Evolutionary conservation across 2,329 filamentous ascomycete genomes (phyloP), one percentile per base, ranked within the genome.

Genomic region (Beauveria asiatica): DNA sequence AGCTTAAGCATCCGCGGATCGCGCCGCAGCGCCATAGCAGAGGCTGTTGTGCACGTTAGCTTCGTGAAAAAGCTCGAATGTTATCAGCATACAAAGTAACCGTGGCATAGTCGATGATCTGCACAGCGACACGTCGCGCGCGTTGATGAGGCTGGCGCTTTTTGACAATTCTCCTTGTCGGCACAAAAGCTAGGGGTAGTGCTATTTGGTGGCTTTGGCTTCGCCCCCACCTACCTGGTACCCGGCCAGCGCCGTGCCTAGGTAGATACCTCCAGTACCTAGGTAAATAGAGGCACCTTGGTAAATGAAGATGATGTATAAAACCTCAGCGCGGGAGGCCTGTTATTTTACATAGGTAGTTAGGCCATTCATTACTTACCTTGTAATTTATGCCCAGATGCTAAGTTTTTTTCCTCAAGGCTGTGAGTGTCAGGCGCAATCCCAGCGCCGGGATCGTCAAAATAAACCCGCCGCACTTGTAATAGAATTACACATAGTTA

Each of bases 1-100:
- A 96, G 76, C 75, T 89, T 90, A 64, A 94, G 83, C 61, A 96
- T 79, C 65, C 89, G 84, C 67, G 90, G 88, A 73, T 96, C 89
- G 73, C 85, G 86, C 70, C 91, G 88, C 70, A 96, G 79, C 67
- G 83, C 83, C 67, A 89, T 75, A 64, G 86, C 79, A 68, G 87
- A 78, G 64, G 82, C 82, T 85, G 62, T 51, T 41, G 27, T 17
- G 11, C 6, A 54, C 7, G 13, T 45, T 9, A 33, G 21, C 21
- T n/a, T 37, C 21, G 37, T 3, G 16, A 46, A 13, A 30, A 11
- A 37, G 8, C 21, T 21, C 10, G 11, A 49, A 17, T 6, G 4
- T 5, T 6, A 39, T 37, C 23, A 13, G 70, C 80, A 72, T 70
- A 83, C 81, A 79, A 54, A 83, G 70, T 66, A 83, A 70, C 68